Percentiles rank a stretch among this genome's conserved stretches.
Evolutionary conservation across 2,329 filamentous ascomycete genomes (phyloP).

Genomic region (Chaetomiaceae sp.): DNA sequence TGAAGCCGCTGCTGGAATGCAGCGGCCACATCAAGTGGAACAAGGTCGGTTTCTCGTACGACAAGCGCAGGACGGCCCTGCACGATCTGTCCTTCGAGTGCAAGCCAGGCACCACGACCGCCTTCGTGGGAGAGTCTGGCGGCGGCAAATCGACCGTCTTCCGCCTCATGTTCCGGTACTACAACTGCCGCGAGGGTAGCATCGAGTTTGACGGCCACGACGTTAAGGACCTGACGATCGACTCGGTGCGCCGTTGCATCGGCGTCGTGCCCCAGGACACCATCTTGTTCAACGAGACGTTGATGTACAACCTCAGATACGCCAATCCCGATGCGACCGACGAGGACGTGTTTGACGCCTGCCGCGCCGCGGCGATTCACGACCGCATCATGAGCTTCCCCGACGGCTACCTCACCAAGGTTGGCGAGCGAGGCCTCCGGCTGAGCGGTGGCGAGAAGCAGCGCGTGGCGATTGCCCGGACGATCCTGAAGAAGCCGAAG

Average conservation of each 20-base stretch:
- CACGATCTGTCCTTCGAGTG: slow-evolving; percentile 82
- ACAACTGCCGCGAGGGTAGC: slow-evolving; percentile 73
- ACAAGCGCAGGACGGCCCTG: slow-evolving; percentile 77
- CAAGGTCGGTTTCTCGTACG: slow-evolving; percentile 87
- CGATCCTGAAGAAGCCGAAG: slow-evolving; percentile 63
- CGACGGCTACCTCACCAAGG: slow-evolving; percentile 48
- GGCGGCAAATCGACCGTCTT: slow-evolving; percentile 97
- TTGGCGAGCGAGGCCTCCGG: slow-evolving; percentile 48
- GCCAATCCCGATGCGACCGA: slow-evolving; percentile 45
- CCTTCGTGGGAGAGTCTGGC: slow-evolving; percentile 92
- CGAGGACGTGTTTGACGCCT: slow-evolving; percentile 47
- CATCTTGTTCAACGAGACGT: slow-evolving; percentile 54
- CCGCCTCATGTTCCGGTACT: slow-evolving; percentile 92
- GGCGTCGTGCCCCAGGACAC: slow-evolving; percentile 97
- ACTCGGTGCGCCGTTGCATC: slow-evolving; percentile 86
- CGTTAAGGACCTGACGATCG: slow-evolving; percentile 82
- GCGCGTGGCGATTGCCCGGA: slow-evolving; percentile 56
- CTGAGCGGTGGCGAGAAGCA: slow-evolving; percentile 59
- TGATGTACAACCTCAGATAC: slow-evolving; percentile 53
- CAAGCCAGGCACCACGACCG: slow-evolving; percentile 84
- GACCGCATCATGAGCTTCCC: slow-evolving; percentile 50
- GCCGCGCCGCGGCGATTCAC: slow-evolving; percentile 50
- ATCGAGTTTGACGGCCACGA: slow-evolving; percentile 83
- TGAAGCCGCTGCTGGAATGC: slow-evolving; percentile 60
- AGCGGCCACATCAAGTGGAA: slow-evolving; percentile 81